Conservation (phyloP, 331 rosid species). For the Phaseolus coccineus region DNA sequence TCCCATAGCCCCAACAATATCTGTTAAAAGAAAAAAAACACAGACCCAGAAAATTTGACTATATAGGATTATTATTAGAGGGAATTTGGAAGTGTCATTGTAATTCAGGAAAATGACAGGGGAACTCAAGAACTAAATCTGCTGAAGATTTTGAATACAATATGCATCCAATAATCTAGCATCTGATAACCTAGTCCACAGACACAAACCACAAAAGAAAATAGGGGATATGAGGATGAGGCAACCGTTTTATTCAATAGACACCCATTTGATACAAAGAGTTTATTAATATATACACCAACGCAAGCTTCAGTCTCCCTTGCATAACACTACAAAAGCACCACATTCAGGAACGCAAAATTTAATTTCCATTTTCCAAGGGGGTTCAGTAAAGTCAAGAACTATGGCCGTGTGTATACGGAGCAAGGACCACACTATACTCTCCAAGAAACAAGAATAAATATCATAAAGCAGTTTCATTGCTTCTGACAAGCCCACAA, state of each 20-base stretch:
- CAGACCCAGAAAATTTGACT: not conserved
- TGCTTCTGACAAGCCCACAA: constrained; percentile 4
- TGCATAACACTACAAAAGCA: constrained; percentile 3
- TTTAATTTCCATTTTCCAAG: not conserved
- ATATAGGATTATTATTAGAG: not conserved
- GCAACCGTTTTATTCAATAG: constrained; percentile 14
- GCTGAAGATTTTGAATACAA: not conserved
- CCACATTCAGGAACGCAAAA: constrained; percentile 4
- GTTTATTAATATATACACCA: not conserved
- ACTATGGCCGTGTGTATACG: not conserved
- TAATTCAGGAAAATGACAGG: constrained; percentile 6
- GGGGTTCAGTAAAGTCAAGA: constrained; percentile 8
- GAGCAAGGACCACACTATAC: constrained; percentile 1
- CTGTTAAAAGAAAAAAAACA: not conserved
- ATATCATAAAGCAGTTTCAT: constrained; percentile 19
- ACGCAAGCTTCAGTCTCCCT: constrained; percentile 1
- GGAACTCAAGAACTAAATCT: not conserved
- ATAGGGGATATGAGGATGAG: not conserved
- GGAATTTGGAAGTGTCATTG: not conserved
- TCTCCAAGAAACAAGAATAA: not conserved
- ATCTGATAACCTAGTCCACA: not conserved
- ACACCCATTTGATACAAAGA: not conserved
- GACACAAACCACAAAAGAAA: not conserved
- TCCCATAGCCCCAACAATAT: not conserved
- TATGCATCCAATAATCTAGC: not conserved